Base-by-base conservation (phyloP, 306 rosid genomes). In the Vigna mungo region DNA sequence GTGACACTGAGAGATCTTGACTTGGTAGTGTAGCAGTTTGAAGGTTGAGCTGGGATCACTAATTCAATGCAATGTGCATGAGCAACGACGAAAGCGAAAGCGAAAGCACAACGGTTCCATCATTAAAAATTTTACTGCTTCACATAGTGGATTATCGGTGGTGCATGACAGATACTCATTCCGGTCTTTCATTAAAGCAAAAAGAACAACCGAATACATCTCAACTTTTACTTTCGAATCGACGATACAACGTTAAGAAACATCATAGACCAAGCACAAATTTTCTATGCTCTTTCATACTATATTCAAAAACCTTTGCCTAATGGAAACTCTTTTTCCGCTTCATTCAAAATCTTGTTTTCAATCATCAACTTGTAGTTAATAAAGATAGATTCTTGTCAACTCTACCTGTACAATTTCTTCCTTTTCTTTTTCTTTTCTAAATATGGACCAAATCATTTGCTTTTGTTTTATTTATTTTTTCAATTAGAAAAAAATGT, bases 71-170 rank as follows among this genome's bases (percentile, higher is more conserved):
- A 58, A 4, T 66, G 55, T 60, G 80, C 82, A 79, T 75, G 79
- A 47, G 52, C 68, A 49, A 71, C 23, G 15, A 3, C 60, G 86
- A 85, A 85, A 82, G 81, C 74, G 86, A 82, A 75, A 82, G 81
- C 74, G 86, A 82, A 75, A 82, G 81, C 68, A 34, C 86, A 85
- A 79, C 84, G 80, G 82, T 13, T 17, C 65, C 78, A 59, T 64
- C 52, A 82, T 68, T 32, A 56, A 21, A 65, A 77, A 3, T 78
- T 68, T 27, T 49, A 51, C 32, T 49, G 23, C 23, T 21, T 54
- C 69, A 61, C 60, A 54, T 54, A 53, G 77, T 67, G 36, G 61
- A 67, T 58, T 54, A 73, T 68, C 32, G 39, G 77, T 78, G 78
- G 77, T 78, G 78, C 80, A 60, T 83, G 59, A 67, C 80, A 67